phyloP scores from a whole-genome alignment of 257 asterid species.

The Nicotiana paniculata region DNA sequence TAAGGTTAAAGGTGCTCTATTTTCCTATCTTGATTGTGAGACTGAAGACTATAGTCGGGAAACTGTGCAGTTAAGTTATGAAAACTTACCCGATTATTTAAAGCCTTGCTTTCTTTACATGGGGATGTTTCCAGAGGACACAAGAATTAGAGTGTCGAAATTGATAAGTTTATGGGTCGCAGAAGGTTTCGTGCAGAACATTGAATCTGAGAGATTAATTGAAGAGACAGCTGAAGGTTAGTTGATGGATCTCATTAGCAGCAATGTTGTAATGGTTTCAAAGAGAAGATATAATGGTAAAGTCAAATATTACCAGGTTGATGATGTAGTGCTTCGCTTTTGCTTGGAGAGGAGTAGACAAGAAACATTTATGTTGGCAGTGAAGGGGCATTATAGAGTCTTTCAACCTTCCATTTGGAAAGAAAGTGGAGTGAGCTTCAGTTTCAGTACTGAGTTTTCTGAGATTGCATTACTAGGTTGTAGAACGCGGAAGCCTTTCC shows the following conservation, averaged over 20 bases:
- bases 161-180: conserved; percentile 2
- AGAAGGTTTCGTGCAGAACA: neutral
- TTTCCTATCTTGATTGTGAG: neutral
- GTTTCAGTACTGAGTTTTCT: neutral
- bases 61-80: neutral
- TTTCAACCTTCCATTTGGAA: neutral
- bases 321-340: neutral
- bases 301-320: neutral
- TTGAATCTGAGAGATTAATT: neutral
- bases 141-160: neutral
- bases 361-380: too few species aligned
- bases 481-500: neutral
- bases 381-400: neutral
- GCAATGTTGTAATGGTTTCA: neutral
- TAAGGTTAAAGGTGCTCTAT: neutral
- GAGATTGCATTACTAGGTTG: neutral
- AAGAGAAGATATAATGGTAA: too few species aligned
- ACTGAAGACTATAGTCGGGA: neutral
- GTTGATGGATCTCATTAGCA: neutral
- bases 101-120: conserved; percentile 3
- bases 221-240: conserved; percentile 6
- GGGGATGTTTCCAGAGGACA: neutral
- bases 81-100: neutral
- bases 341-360: neutral
- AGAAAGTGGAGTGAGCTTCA: neutral